Evolutionary conservation across 768 basidiomycete species (phyloP).

Genomic region (Boletus vermiculosoides): DNA sequence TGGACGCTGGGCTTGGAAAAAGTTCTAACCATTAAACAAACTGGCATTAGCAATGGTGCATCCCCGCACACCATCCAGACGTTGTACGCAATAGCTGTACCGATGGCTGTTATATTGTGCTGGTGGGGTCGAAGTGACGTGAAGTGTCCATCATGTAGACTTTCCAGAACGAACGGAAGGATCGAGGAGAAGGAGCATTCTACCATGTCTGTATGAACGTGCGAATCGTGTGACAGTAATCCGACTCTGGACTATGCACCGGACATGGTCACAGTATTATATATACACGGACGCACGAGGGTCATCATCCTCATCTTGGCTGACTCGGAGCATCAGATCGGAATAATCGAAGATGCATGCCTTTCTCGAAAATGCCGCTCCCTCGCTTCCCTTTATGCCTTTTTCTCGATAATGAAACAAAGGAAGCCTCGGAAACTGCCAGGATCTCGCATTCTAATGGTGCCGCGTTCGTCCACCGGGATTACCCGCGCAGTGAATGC

Average conservation of each 20-base stretch:
- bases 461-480: background rate
- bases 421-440: conserved; percentile 18
- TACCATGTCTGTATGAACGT: background rate
- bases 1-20: background rate
- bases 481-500: background rate
- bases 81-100: background rate
- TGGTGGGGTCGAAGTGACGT: background rate
- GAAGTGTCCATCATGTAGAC: background rate
- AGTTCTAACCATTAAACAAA: background rate
- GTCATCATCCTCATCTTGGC: background rate
- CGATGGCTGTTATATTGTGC: too few relatives aligned
- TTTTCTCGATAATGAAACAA: background rate
- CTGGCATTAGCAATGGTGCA: background rate
- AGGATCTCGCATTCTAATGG: conserved; percentile 1
- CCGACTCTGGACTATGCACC: background rate
- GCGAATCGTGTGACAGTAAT: background rate
- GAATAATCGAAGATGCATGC: background rate
- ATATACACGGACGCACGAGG: background rate
- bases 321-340: background rate
- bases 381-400: conserved; percentile 5
- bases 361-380: background rate
- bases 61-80: too few relatives aligned
- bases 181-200: background rate
- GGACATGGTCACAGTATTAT: background rate
- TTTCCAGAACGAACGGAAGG: background rate